Conservation (phyloP, 1,284 basidiomycete species). For the Microbotryum lychnidis-dioicae region DNA sequence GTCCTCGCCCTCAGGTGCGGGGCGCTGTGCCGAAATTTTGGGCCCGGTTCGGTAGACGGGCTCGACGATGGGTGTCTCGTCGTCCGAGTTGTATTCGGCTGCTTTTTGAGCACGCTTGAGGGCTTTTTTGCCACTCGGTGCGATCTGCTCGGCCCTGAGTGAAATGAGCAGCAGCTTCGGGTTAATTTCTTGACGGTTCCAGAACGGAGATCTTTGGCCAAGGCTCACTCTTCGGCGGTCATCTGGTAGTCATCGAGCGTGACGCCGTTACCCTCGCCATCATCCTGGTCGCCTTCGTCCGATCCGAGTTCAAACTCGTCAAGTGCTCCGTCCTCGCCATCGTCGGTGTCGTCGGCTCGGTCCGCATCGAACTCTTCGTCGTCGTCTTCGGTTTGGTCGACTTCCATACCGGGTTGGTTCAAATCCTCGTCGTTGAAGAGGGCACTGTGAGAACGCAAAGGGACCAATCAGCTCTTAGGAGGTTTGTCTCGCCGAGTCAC, state of each 20-base stretch:
- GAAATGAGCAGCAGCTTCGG: background rate
- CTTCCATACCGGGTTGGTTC: conserved; percentile 33
- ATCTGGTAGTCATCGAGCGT: conserved; percentile 18
- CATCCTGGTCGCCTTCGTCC: conserved; percentile 34
- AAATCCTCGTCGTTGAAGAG: conserved; percentile 36
- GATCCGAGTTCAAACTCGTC: conserved; percentile 44
- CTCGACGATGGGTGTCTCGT: conserved; percentile 12
- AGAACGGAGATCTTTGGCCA: background rate
- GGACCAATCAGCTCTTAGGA: too few species aligned
- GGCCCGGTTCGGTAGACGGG: conserved; percentile 8
- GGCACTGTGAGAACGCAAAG: conserved; percentile 16
- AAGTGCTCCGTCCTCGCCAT: conserved; percentile 39
- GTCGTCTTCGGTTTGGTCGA: conserved; percentile 45
- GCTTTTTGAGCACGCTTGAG: conserved; percentile 24
- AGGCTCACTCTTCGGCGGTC: conserved; percentile 13
- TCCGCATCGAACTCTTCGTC: conserved; percentile 36
- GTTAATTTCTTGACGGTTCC: background rate
- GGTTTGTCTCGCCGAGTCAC: too few species aligned
- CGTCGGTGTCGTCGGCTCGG: conserved; percentile 24
- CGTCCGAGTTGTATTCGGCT: conserved; percentile 27
- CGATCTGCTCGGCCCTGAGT: conserved; percentile 2
- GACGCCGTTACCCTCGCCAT: conserved; percentile 17
- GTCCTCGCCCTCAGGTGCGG: conserved; percentile 14
- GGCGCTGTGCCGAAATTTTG: background rate
- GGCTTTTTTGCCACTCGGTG: conserved; percentile 6